Evolutionary conservation across 129 eudicot species (phyloP), one percentile per base, ranked within the genome.

Genomic region (Tagetes patula): DNA sequence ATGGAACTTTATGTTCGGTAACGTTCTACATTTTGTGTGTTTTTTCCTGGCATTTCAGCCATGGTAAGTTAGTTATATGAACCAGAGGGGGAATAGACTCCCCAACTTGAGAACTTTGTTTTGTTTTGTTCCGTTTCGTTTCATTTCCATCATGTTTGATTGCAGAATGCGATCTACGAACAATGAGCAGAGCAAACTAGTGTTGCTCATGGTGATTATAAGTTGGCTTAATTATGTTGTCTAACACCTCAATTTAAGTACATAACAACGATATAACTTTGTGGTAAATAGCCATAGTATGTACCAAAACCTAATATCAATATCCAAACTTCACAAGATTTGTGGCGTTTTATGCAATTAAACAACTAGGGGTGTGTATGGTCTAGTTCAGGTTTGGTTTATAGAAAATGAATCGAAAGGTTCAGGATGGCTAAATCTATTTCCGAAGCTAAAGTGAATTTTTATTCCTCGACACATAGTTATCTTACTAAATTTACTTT

Each of bases 111-210:
- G 81, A 74, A 34, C 73, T 31, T 77, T 47, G 52, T 72, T 56
- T 63, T 55, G 14, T 13, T 38, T 54, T 75, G 7, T 33, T 52
- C 8, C 8, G 11, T 43, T 43, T 43, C 8, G 48, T 42, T 42
- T 27, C 39, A 46, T 74, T 74, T 59, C 66, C 56, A 37, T 80
- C 78, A 63, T 73, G 73, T 72, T 70, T 39, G 73, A 64, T 80
- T 80, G 75, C 80, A 83, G 74, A 79, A 65, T 83, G 83, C 84
- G 73, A 63, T 76, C 82, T 45, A 32, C 34, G 33, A 20, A 70
- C 45, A 46, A 72, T 54, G 53, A 52, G 74, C 73, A 54, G 8
- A 54, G 8, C 48, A 43, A 73, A 47, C 47, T 63, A 12, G 41
- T 64, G 55, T 65, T 75, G 79, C 50, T 75, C 66, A 31, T 69